phyloP scores from a whole-genome alignment of 495 filamentous ascomycete genomes.

The Aspergillus nidulans region DNA sequence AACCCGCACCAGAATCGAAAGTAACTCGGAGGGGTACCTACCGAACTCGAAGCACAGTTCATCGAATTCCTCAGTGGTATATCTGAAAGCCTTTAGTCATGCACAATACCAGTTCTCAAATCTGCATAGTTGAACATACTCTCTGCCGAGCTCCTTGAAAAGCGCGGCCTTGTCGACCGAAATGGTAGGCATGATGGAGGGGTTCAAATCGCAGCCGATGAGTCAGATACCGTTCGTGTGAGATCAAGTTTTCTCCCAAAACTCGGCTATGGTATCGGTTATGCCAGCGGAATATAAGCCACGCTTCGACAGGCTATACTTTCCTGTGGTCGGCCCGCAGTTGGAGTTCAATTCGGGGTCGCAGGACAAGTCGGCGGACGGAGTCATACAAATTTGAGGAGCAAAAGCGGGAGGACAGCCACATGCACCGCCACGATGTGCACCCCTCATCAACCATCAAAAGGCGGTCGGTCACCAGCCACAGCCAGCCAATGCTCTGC shows the following conservation, averaged over 20 bases:
- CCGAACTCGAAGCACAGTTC: constrained; percentile 98
- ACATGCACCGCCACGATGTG: constrained; percentile 22
- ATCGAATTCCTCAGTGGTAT: constrained; percentile 91
- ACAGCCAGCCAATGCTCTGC: constrained; percentile 14
- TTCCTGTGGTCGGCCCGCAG: background rate
- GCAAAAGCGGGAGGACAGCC: constrained; percentile 13
- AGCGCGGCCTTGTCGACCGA: constrained; percentile 91
- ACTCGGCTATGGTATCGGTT: background rate
- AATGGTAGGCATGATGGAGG: constrained; percentile 73
- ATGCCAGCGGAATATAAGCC: background rate
- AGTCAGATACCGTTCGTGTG: constrained; percentile 1
- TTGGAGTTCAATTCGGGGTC: background rate
- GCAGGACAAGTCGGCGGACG: background rate
- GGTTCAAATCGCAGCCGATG: constrained; percentile 16
- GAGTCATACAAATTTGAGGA: constrained; percentile 8
- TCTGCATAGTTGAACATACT: constrained; percentile 51
- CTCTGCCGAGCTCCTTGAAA: constrained; percentile 83
- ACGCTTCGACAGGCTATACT: background rate
- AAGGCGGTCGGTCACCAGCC: constrained; percentile 17
- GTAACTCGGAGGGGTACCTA: constrained; percentile 28
- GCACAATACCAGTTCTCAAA: background rate
- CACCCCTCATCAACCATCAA: constrained; percentile 9
- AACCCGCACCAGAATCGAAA: constrained; percentile 25
- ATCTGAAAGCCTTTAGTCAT: constrained; percentile 44
- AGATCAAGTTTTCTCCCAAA: background rate